Evolutionary conservation across 768 basidiomycete species (phyloP), one percentile per base, ranked within the genome.

Genomic region (Cystofilobasidium capitatum): DNA sequence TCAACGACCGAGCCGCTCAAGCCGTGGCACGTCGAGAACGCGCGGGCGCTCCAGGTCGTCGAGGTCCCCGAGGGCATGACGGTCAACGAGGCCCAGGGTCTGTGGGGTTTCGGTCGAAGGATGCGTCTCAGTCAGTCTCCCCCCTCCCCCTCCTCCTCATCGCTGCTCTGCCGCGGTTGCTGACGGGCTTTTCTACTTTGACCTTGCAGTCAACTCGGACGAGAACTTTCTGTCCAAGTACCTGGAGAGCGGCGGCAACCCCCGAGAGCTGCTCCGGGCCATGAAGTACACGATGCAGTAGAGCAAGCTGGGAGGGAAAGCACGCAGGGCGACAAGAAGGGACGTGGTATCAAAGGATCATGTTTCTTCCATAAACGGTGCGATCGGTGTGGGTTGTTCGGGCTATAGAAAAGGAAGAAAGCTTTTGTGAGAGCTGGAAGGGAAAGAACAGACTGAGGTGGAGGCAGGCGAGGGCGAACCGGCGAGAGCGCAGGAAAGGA

Each of bases 201-300:
- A 14, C 26, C n/a, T 17, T 31, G 24, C 61, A 69, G 68, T 39
- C 63, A 65, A 65, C 68, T 69, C 68, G 57, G 68, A 69, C 36
- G 68, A 69, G 26, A 36, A 59, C 31, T 69, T 69, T 44, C 37
- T 64, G 17, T 10, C 61, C 24, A 69, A 69, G 68, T 69, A 69
- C 40, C n/a, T 69, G 35, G 68, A 69, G 68, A 33, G 26, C 26
- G 57, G 47, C 14, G 68, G 68, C 33, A 69, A 69, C 57, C 68
- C 68, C 31, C n/a, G 68, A 24, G 68, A 58, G 57, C 59, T 69
- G 44, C 63, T 54, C 59, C 61, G 66, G 10, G 51, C 26, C 3
- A 45, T 68, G 54, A 55, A 62, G 37, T 47, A 57, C 42, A 68
- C 59, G 35, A 61, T 36, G 22, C 57, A 35, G 14, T 66, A 62